These are phyloP conservation scores for Cordyceps militaris DNA, from an alignment of 2,329 filamentous ascomycete species.

Conservation along the genomic window DNA sequence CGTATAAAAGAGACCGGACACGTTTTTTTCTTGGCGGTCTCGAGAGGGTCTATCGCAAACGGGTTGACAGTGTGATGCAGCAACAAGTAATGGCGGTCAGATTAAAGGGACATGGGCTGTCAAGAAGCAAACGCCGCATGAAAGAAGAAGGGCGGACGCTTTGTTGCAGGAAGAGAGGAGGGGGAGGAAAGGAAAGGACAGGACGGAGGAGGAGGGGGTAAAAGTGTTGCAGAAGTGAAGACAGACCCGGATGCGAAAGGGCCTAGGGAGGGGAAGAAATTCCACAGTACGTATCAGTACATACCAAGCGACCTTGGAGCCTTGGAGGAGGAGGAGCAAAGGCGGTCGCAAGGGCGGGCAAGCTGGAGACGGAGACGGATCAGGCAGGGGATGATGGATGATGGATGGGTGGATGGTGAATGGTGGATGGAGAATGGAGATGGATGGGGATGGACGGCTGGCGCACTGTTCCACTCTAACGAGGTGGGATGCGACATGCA, in stretches of 20 bases:
- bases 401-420: not conserved
- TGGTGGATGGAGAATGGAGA: too few relatives aligned
- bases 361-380: not conserved
- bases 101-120: not conserved
- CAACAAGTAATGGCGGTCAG: not conserved
- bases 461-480: slow-evolving; percentile 2
- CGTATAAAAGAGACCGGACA: slow-evolving; percentile 5
- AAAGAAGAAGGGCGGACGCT: slow-evolving; percentile 7
- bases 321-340: not conserved
- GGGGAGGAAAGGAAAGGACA: not conserved
- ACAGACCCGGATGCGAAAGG: not conserved
- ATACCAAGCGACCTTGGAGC: too few relatives aligned
- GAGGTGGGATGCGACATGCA: slow-evolving; percentile 1
- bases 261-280: not conserved
- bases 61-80: not conserved
- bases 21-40: not conserved
- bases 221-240: slow-evolving; percentile 9
- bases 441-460: not conserved
- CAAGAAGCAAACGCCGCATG: slow-evolving; percentile 1
- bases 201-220: slow-evolving; percentile 1
- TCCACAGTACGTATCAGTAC: too few relatives aligned
- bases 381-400: not conserved
- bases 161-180: slow-evolving; percentile 1
- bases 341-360: not conserved
- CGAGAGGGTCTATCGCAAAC: slow-evolving; percentile 4